Conservation (phyloP, 306 rosid species). For the Delonix regia region DNA sequence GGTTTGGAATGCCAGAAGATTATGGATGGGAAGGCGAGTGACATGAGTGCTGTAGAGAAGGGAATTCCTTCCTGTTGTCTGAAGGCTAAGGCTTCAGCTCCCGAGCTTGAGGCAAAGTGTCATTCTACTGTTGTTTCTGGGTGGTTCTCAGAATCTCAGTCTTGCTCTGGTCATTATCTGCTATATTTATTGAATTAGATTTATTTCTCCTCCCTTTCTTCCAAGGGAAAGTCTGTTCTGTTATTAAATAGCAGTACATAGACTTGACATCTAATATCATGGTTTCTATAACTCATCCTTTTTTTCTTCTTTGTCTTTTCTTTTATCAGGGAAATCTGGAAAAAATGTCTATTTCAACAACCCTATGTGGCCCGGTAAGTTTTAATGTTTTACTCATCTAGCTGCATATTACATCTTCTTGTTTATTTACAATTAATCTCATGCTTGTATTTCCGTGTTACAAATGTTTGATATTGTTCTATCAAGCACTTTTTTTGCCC, state of each 20-base stretch:
- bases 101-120: conserved; percentile 77
- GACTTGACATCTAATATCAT: background rate
- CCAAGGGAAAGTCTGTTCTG: conserved; percentile 2
- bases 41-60: conserved; percentile 55
- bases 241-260: conserved; percentile 1
- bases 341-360: conserved; percentile 79
- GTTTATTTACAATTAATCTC: background rate
- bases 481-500: background rate
- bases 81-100: conserved; percentile 77
- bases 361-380: conserved; percentile 98
- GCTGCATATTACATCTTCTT: conserved; percentile 1
- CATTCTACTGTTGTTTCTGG: conserved; percentile 99
- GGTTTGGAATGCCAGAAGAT: conserved; percentile 98
- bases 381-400: conserved; percentile 20
- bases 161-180: conserved; percentile 76
- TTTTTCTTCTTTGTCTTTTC: conserved; percentile 7
- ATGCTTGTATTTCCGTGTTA: conserved; percentile 10
- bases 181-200: conserved; percentile 16
- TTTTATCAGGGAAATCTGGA: conserved; percentile 56
- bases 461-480: background rate
- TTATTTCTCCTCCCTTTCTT: background rate
- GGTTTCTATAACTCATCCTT: conserved; percentile 1
- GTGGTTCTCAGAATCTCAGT: conserved; percentile 90
- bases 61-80: conserved; percentile 89
- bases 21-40: conserved; percentile 99